Evolutionary conservation across 805 yeast species (phyloP).

Genomic region (Ascoidea asiatica): DNA sequence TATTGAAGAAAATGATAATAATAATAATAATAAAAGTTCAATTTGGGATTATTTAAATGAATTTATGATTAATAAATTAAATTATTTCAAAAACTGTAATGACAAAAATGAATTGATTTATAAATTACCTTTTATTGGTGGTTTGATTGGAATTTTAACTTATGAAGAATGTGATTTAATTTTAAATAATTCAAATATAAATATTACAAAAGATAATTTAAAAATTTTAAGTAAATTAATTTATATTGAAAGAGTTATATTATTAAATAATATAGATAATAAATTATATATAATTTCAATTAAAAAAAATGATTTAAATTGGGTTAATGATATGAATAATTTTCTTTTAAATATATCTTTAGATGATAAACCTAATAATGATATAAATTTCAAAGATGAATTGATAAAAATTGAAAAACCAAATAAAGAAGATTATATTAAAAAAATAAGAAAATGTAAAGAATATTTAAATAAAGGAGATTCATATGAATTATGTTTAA

Average conservation of each 20-base stretch:
- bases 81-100: slow-evolving; percentile 14
- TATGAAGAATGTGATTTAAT: slow-evolving; percentile 72
- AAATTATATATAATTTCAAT: slow-evolving; percentile 42
- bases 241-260: slow-evolving; percentile 51
- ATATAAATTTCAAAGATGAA: slow-evolving; percentile 1
- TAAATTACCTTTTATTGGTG: slow-evolving; percentile 75
- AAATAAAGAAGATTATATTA: slow-evolving; percentile 34
- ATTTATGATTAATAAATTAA: slow-evolving; percentile 26
- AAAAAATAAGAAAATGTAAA: slow-evolving; percentile 44
- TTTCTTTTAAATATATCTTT: background rate
- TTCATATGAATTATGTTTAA: slow-evolving; percentile 80
- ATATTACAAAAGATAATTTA: slow-evolving; percentile 22
- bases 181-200: slow-evolving; percentile 9
- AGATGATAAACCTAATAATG: slow-evolving; percentile 11
- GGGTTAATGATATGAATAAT: slow-evolving; percentile 17
- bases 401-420: slow-evolving; percentile 29
- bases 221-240: slow-evolving; percentile 44
- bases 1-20: background rate
- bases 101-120: background rate
- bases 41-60: slow-evolving; percentile 38
- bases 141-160: slow-evolving; percentile 72
- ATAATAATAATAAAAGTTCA: background rate
- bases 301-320: slow-evolving; percentile 21
- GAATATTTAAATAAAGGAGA: slow-evolving; percentile 38
- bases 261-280: slow-evolving; percentile 33